Evolutionary conservation across 306 rosid species (phyloP), one percentile per base, ranked within the genome.

Genomic region (Corylus americana): DNA sequence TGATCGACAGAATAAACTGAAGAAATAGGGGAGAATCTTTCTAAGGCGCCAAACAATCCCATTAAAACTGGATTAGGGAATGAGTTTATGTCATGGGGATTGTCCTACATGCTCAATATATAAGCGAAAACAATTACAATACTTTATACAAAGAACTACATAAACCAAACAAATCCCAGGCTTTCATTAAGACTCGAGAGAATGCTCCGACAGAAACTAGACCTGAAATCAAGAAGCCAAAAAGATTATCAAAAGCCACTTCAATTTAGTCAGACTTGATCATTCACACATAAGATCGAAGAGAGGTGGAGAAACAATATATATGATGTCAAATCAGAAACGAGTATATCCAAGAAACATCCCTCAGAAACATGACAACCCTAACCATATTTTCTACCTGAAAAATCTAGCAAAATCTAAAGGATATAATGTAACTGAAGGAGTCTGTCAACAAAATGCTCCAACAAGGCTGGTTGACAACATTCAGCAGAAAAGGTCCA

Each of bases 201-300:
- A 17, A 68, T n/a, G 27, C 10, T 37, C 20, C 0, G 1, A 39
- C 45, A 47, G 42, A 22, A 27, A 70, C 18, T 47, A 27, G 42
- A 71, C 58, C 75, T 71, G 73, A 71, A 27, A 47, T 25, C 39
- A 48, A 14, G 35, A 51, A 14, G 75, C 27, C 72, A 12, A 71
- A 27, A 25, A 6, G 5, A 22, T 70, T 47, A 27, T 49, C 73
- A 68, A 45, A 18, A n/a, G 14, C 14, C 39, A 4, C 17, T 70
- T 20, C 0, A 49, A 22, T 12, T 68, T 9, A 1, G 0, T 10
- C 37, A 22, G 57, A 71, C 12, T 22, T 50, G 7, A 71, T 71
- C 8, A 13, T 37, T 18, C 5, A 20, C 16, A 10, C 31, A 42
- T 13, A 18, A 39, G 50, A 42, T 17, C 51, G 1, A 67, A 3